These are phyloP conservation scores for Blastobotrys americana DNA, from an alignment of 805 yeast species.

Conservation along the genomic window DNA sequence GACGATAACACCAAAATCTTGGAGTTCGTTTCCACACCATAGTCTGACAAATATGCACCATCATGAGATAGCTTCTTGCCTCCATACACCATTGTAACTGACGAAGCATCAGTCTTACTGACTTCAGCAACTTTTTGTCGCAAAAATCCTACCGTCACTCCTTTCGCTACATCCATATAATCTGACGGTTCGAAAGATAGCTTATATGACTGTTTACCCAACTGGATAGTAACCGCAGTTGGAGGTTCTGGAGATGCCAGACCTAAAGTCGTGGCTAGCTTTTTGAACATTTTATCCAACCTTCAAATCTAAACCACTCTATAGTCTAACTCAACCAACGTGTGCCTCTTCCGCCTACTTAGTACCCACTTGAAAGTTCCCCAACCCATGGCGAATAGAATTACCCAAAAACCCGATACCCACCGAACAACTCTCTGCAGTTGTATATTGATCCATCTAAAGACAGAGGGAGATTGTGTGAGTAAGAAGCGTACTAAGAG, in stretches of 20 bases:
- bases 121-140: slow-evolving; percentile 50
- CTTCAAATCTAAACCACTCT: no score
- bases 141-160: slow-evolving; percentile 59
- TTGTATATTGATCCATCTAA: no score
- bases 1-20: slow-evolving; percentile 25
- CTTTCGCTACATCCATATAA: slow-evolving; percentile 41
- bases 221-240: slow-evolving; percentile 17
- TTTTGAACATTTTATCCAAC: slow-evolving; percentile 16
- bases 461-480: no score
- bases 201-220: slow-evolving; percentile 17
- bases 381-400: no score
- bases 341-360: no score
- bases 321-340: no score
- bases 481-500: no score
- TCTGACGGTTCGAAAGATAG: slow-evolving; percentile 23
- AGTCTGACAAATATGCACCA: slow-evolving; percentile 42
- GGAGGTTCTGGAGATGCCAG: slow-evolving; percentile 9
- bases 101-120: slow-evolving; percentile 33
- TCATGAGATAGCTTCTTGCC: slow-evolving; percentile 33
- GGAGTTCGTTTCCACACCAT: slow-evolving; percentile 50
- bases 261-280: slow-evolving; percentile 9
- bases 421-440: no score
- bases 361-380: no score
- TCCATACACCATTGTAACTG: slow-evolving; percentile 15
- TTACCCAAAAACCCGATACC: no score